Evolutionary conservation across 2,329 filamentous ascomycete species (phyloP).

Genomic region (Ophiostoma perfectum): DNA sequence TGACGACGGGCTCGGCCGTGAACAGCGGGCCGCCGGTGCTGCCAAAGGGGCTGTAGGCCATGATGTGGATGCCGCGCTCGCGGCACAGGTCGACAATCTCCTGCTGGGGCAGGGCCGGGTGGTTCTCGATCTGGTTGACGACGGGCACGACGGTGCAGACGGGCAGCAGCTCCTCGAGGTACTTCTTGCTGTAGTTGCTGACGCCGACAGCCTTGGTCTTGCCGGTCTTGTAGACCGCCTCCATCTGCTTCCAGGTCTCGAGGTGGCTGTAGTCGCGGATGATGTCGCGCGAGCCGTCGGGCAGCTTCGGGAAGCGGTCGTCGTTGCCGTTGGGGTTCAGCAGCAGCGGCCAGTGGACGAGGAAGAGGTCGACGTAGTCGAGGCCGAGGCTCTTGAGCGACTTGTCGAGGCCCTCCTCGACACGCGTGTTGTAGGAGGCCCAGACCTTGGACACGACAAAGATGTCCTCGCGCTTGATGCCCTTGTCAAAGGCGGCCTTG

Average conservation of each 20-base stretch:
- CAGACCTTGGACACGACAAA: constrained; percentile 85
- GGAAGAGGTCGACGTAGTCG: constrained; percentile 74
- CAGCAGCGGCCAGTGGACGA: constrained; percentile 78
- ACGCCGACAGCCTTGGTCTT: constrained; percentile 53
- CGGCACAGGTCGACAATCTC: constrained; percentile 66
- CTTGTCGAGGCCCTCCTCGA: constrained; percentile 64
- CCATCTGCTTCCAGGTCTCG: constrained; percentile 72
- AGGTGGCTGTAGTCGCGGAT: constrained; percentile 63
- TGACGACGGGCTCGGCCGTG: constrained; percentile 56
- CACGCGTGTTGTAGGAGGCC: constrained; percentile 69
- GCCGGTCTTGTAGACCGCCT: constrained; percentile 56
- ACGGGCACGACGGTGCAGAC: constrained; percentile 53
- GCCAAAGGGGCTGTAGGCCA: constrained; percentile 65
- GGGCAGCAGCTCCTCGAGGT: constrained; percentile 51
- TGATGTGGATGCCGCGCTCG: constrained; percentile 62
- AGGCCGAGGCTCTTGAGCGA: constrained; percentile 68
- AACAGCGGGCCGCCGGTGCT: constrained; percentile 61
- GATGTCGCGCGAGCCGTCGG: constrained; percentile 70
- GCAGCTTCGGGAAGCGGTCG: constrained; percentile 67
- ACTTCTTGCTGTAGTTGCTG: constrained; percentile 53
- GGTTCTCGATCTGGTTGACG: constrained; percentile 70
- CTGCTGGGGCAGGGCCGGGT: constrained; percentile 64
- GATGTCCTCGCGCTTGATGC: constrained; percentile 69
- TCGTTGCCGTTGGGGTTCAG: constrained; percentile 74
- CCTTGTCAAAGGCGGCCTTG: constrained; percentile 63